A percentile compares a stretch with the other conserved stretches of the same genome.
phyloP scores from a whole-genome alignment of 2,329 filamentous ascomycete genomes.

The Aureobasidium sp. region DNA sequence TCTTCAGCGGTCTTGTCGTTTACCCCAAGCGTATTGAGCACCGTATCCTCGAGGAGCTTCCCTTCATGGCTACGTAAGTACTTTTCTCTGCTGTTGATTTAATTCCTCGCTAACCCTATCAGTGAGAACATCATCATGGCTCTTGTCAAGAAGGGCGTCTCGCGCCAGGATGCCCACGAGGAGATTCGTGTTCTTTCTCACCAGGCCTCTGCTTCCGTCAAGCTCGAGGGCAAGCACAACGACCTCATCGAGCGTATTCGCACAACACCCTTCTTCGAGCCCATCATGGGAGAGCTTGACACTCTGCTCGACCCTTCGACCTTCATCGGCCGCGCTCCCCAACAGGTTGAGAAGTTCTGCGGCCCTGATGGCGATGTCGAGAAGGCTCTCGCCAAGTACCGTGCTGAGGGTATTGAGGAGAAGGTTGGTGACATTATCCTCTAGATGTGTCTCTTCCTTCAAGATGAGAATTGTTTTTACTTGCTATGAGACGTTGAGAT shows the following conservation, averaged over 20 bases:
- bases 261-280: conserved; percentile 75
- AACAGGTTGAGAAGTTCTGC: conserved; percentile 45
- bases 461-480: conserved; percentile 10
- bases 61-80: conserved; percentile 78
- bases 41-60: conserved; percentile 78
- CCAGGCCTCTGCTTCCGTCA: conserved; percentile 76
- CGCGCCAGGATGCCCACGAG: conserved; percentile 87
- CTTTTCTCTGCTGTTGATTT: not conserved
- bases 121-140: conserved; percentile 78
- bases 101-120: not conserved
- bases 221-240: conserved; percentile 78
- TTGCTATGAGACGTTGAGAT: conserved; percentile 9
- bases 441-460: conserved; percentile 15
- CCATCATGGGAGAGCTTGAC: conserved; percentile 40
- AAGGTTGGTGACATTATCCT: conserved; percentile 21
- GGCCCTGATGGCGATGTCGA: conserved; percentile 35
- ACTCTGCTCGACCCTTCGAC: conserved; percentile 39
- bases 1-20: conserved; percentile 77
- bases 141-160: conserved; percentile 74
- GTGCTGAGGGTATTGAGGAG: conserved; percentile 23
- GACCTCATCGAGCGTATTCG: conserved; percentile 85
- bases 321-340: conserved; percentile 42
- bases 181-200: conserved; percentile 84
- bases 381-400: conserved; percentile 38
- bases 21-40: conserved; percentile 78